Evolutionary conservation across 306 rosid genomes (phyloP).

Genomic region (Cucurbita maxima): DNA sequence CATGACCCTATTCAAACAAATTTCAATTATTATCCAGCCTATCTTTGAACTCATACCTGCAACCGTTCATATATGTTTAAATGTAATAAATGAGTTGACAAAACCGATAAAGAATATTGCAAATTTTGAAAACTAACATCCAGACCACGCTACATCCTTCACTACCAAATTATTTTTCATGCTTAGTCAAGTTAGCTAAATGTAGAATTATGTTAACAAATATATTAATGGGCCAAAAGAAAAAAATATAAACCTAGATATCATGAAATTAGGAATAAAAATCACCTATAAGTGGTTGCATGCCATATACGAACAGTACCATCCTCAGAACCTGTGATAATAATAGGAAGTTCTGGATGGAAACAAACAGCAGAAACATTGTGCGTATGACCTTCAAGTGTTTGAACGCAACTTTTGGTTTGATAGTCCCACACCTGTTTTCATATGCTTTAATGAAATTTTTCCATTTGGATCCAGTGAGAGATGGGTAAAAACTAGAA

Average conservation of each 20-base stretch:
- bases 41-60: neutral
- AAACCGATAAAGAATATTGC: neutral
- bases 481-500: neutral
- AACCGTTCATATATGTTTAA: neutral
- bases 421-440: constrained; percentile 98
- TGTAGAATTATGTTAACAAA: neutral
- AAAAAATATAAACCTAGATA: neutral
- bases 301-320: constrained; percentile 99
- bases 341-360: constrained; percentile 94
- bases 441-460: constrained; percentile 12
- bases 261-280: neutral
- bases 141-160: neutral
- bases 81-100: neutral
- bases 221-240: neutral
- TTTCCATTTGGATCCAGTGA: neutral
- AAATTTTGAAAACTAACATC: neutral
- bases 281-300: constrained; percentile 81
- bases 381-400: constrained; percentile 99
- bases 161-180: neutral
- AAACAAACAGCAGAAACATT: constrained; percentile 96
- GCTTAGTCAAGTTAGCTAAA: neutral
- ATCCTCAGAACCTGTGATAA: constrained; percentile 96
- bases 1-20: neutral
- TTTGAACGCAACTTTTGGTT: constrained; percentile 96
- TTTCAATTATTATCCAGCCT: neutral